Evolutionary conservation across 2,329 filamentous ascomycete genomes (phyloP).

Genomic region (Phoma sp.): DNA sequence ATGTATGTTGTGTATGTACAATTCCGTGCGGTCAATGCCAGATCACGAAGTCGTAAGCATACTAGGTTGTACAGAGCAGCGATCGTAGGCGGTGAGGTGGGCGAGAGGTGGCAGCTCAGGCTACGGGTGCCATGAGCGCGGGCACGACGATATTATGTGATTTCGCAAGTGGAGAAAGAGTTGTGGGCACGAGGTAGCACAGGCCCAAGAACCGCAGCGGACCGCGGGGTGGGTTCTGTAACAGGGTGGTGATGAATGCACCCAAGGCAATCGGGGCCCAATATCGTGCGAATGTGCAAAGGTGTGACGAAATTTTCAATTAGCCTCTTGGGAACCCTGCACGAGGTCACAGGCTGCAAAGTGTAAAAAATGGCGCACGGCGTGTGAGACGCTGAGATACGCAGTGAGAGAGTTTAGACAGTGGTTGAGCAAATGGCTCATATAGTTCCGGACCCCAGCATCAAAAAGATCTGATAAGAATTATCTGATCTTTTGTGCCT

Average conservation of each 20-base stretch:
- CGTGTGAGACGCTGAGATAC: constrained; percentile 15
- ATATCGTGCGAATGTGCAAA: constrained; percentile 22
- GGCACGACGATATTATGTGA: constrained; percentile 8
- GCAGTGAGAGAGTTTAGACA: constrained; percentile 20
- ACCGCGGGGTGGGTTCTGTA: constrained; percentile 26
- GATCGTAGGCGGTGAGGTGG: constrained; percentile 38
- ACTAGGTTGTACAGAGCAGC: constrained; percentile 28
- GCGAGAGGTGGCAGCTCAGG: constrained; percentile 32
- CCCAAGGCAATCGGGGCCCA: constrained; percentile 34
- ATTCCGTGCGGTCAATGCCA: constrained; percentile 3
- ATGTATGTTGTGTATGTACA: constrained; percentile 11
- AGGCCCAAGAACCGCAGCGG: constrained; percentile 25
- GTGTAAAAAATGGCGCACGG: constrained; percentile 25
- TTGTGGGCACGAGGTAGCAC: constrained; percentile 27
- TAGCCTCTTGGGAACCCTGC: constrained; percentile 36
- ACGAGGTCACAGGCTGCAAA: constrained; percentile 21
- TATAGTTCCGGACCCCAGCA: constrained; percentile 7
- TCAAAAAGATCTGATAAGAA: constrained; percentile 33
- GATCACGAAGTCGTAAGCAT: constrained; percentile 32
- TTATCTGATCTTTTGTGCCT: not conserved
- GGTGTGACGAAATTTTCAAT: constrained; percentile 31
- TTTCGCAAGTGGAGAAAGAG: constrained; percentile 20
- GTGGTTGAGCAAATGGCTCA: constrained; percentile 26
- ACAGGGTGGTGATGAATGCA: constrained; percentile 29
- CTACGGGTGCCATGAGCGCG: constrained; percentile 23